A percentile compares a stretch with the other conserved stretches of the same genome.
These are phyloP conservation scores for Domatiomyces catenatus DNA, from an alignment of 2,329 filamentous ascomycete species.

Conservation along the genomic window DNA sequence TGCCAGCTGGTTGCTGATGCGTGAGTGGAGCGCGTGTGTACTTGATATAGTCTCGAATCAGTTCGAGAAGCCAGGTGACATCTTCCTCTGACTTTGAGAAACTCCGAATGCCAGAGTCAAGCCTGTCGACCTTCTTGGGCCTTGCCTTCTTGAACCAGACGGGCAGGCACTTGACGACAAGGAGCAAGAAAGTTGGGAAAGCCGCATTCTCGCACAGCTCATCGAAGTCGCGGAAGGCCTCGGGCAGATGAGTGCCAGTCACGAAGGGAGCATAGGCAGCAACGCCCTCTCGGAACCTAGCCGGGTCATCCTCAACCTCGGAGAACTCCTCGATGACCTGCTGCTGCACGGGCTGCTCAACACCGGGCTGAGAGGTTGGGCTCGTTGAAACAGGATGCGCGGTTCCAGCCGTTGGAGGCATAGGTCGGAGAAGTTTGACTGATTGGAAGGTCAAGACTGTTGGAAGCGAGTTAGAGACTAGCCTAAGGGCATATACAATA, in stretches of 20 bases:
- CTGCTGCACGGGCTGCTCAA: background rate
- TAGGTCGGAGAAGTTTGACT: background rate
- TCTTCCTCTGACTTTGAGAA: background rate
- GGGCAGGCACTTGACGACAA: background rate
- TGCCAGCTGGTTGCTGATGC: background rate
- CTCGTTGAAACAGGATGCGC: background rate
- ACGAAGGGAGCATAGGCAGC: background rate
- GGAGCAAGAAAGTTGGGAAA: background rate
- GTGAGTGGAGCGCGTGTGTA: background rate
- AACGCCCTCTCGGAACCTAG: background rate
- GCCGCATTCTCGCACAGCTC: background rate
- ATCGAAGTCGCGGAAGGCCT: background rate
- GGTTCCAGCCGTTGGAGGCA: background rate
- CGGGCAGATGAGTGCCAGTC: background rate
- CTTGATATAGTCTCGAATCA: background rate
- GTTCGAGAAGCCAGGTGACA: background rate
- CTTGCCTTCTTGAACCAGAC: background rate
- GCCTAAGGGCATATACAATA: background rate
- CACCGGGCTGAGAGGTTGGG: background rate
- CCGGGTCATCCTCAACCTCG: background rate
- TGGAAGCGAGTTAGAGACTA: background rate
- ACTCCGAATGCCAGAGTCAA: background rate
- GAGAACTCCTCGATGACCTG: background rate
- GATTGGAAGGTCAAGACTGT: background rate
- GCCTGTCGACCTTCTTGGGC: background rate